These are phyloP conservation scores for Xerocomus spinulosus DNA, from an alignment of 768 basidiomycete species.

Conservation along the genomic window DNA sequence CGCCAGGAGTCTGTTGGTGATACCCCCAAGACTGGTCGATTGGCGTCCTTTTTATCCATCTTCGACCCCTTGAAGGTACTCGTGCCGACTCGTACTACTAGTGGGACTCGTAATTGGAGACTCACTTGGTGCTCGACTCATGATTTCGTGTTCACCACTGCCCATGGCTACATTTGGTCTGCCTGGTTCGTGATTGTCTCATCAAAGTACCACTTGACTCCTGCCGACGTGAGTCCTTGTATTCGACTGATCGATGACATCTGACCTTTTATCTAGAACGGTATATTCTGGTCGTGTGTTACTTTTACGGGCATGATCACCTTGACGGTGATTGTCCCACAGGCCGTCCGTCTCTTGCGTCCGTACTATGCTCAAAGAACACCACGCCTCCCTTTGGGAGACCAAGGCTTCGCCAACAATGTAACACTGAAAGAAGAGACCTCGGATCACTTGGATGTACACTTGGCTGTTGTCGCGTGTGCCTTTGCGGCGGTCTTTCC, in stretches of 20 bases:
- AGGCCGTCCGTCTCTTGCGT: constrained; percentile 23
- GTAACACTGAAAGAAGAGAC: constrained; percentile 4
- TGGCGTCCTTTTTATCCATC: constrained; percentile 3
- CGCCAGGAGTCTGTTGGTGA: not conserved
- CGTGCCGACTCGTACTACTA: constrained; percentile 12
- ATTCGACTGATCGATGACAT: not conserved
- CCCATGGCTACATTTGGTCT: constrained; percentile 6
- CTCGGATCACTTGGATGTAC: constrained; percentile 28
- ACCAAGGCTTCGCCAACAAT: not conserved
- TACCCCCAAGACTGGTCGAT: not conserved
- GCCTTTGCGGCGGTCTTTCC: constrained; percentile 9
- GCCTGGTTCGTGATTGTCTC: constrained; percentile 25
- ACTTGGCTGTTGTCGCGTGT: constrained; percentile 23
- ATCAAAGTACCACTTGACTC: constrained; percentile 24
- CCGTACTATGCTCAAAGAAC: constrained; percentile 19
- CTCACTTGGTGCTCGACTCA: constrained; percentile 29
- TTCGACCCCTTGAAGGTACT: constrained; percentile 25
- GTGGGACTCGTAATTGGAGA: constrained; percentile 27
- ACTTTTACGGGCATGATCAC: constrained; percentile 15
- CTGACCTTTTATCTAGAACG: constrained; percentile 20
- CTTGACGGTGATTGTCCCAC: constrained; percentile 20
- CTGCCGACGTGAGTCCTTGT: constrained; percentile 19
- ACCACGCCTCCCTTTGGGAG: not conserved
- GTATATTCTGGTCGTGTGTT: constrained; percentile 20
- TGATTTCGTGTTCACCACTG: constrained; percentile 18